Conservation (phyloP, 306 rosid species). For the Sphenostylis stenocarpa region DNA sequence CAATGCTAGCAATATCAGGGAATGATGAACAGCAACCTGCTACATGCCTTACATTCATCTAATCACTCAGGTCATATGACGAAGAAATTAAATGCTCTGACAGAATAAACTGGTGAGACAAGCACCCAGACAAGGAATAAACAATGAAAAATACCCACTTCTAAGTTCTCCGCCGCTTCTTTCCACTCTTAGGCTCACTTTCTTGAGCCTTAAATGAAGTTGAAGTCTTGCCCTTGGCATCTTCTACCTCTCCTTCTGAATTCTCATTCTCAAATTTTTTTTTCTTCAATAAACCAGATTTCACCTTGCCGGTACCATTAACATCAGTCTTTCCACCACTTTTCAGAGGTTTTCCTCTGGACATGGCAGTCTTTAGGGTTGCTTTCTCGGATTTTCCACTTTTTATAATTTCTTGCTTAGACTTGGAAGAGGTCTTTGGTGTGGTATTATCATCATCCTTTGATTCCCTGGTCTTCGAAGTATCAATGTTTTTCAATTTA, state of each 20-base stretch:
- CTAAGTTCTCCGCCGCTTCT: slow-evolving; percentile 69
- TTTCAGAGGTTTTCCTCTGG: slow-evolving; percentile 56
- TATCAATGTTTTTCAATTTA: slow-evolving; percentile 48
- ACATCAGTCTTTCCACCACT: slow-evolving; percentile 57
- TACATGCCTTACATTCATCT: no score
- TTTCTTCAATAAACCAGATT: slow-evolving; percentile 53
- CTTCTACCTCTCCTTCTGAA: slow-evolving; percentile 40
- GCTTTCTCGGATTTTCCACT: slow-evolving; percentile 59
- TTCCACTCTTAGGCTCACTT: slow-evolving; percentile 59
- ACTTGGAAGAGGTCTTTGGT: slow-evolving; percentile 47
- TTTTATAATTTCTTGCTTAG: slow-evolving; percentile 54
- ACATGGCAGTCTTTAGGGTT: slow-evolving; percentile 43
- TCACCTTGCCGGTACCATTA: slow-evolving; percentile 50
- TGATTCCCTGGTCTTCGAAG: slow-evolving; percentile 48
- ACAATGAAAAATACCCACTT: slow-evolving; percentile 21
- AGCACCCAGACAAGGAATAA: slow-evolving; percentile 24
- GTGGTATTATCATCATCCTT: slow-evolving; percentile 54
- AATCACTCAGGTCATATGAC: slow-evolving; percentile 25
- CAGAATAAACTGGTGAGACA: slow-evolving; percentile 26
- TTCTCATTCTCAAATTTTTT: slow-evolving; percentile 47
- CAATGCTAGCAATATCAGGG: slow-evolving; percentile 53
- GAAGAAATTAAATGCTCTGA: slow-evolving; percentile 21
- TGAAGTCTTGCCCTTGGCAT: slow-evolving; percentile 52
- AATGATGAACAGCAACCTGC: no score
- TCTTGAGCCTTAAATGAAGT: slow-evolving; percentile 53